Base-by-base conservation (phyloP, 1,139 yeast genomes). In the Wickerhamomyces sp. region DNA sequence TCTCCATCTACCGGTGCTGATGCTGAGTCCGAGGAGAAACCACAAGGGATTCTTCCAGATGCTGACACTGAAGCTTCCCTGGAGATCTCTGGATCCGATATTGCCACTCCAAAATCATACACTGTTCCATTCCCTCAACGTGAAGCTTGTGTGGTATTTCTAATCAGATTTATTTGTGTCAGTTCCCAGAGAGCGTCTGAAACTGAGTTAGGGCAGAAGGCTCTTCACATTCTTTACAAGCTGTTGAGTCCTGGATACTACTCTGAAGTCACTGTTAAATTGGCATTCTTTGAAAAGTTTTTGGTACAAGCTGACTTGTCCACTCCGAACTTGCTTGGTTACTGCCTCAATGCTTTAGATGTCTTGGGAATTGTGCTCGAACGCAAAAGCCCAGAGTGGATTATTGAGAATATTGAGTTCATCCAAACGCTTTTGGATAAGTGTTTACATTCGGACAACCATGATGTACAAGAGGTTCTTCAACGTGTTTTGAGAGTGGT, bases 141-240 rank as follows among this genome's bases (percentile, higher is more conserved):
- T 30, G 97, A 89, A 57, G 87, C 96, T 0, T 87, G 94, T 55
- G 80, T 88, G n/a, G 88, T 95, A 0, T 89, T 86, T 55, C 67
- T 93, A 51, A 84, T 91, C 31, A 68, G 97, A 37, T 88, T 85
- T 49, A 83, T 89, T 25, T 89, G 97, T 58, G 79, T 88, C 31
- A 79, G 89, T 38, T 88, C 88, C 4, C 89, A 84, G 41, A 71
- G 93, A 45, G 91, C 91, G 0, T 75, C 91, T 0, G 96, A 88
- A 45, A 80, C 81, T 51, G 88, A 84, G 39, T 64, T 87, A 12
- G 94, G 96, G 7, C 81, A 80, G 43, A 75, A 87, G 36, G 91
- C 95, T 1, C 61, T 93, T 37, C 80, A 78, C 11, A 78, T 88
- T 10, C 64, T 93, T 35, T 78, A 83, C 39, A 82, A 78, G 36